Percentiles rank a stretch among this genome's conserved stretches.
These are phyloP conservation scores for Lonicera japonica DNA, from an alignment of 129 eudicot genomes.

Conservation along the genomic window DNA sequence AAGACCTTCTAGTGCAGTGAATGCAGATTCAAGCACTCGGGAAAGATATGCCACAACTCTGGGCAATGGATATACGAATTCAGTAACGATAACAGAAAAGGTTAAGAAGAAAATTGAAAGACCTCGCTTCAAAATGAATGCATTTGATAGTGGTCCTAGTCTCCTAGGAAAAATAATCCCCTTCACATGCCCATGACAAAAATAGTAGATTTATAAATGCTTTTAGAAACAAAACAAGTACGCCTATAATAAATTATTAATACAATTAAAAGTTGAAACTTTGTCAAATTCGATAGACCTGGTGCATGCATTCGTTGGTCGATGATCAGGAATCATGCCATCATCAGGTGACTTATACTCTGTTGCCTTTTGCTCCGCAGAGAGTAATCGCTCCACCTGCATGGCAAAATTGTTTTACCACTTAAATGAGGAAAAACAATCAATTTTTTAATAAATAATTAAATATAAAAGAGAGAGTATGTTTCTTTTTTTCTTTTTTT, in stretches of 20 bases:
- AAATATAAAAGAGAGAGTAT: too few relatives aligned
- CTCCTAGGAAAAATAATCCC: background rate
- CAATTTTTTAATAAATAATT: too few relatives aligned
- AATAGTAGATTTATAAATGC: background rate
- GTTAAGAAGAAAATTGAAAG: background rate
- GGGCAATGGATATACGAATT: constrained; percentile 13
- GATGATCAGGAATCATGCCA: constrained; percentile 91
- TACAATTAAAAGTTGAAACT: background rate
- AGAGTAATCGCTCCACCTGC: constrained; percentile 89
- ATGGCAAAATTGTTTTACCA: constrained; percentile 5
- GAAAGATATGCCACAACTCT: constrained; percentile 96
- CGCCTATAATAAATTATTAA: too few relatives aligned
- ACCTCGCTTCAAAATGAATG: background rate
- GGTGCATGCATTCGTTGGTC: constrained; percentile 93
- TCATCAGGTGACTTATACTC: constrained; percentile 96
- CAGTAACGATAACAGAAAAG: background rate
- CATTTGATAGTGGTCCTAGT: background rate
- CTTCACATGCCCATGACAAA: background rate
- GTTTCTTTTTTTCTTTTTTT: too few relatives aligned
- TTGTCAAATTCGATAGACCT: constrained; percentile 34
- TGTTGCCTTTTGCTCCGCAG: constrained; percentile 94
- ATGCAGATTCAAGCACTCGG: constrained; percentile 95
- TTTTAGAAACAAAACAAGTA: too few relatives aligned
- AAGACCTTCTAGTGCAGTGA: constrained; percentile 94
- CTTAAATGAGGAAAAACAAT: background rate